Base-by-base conservation (phyloP, 257 asterid species). In the Capsicum baccatum region DNA sequence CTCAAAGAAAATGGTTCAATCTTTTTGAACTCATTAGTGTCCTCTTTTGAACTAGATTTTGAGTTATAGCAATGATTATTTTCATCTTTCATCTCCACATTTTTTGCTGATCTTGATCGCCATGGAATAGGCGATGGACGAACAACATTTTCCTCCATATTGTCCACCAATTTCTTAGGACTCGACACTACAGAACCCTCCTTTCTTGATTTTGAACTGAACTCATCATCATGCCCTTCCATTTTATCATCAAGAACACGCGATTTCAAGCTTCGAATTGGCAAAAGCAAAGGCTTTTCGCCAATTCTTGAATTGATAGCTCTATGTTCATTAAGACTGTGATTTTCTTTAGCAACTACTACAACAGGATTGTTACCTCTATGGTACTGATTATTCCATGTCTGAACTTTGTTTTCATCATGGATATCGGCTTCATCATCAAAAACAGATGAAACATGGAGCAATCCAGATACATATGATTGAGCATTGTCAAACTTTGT, bases 91-190 rank as follows among this genome's bases (percentile, higher is more conserved):
- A 89, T 74, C 84, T 88, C 93, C 86, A 93, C 33, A 17, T 78
- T 84, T 89, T 94, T 92, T 78, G 94, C 97, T 6, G 98, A 94
- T 85, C 97, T 92, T 66, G 98, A 93, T 82, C 95, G 81, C 99
- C 99, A 96, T 1, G 98, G 99, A 85, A 96, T 90, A 19, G 99
- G 98, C 6, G 98, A 94, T 8, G 86, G 93, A 54, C 91, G 93
- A 17, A 96, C 97, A 5, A 83, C 87, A 48, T 85, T 87, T 62
- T 87, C 93, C 71, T 91, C 97, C 6, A 50, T 26, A 62, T 47
- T 82, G 59, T 87, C 91, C 87, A 88, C 93, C 78, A 58, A 6
- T 59, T 87, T 87, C 48, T 50, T 63, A 58, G 83, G 79, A 79
- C 70, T 82, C 67, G 84, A 54, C 9, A 86, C 90, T 4, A 67